Conservation (phyloP, 768 basidiomycete genomes). For the Russula earlei region DNA sequence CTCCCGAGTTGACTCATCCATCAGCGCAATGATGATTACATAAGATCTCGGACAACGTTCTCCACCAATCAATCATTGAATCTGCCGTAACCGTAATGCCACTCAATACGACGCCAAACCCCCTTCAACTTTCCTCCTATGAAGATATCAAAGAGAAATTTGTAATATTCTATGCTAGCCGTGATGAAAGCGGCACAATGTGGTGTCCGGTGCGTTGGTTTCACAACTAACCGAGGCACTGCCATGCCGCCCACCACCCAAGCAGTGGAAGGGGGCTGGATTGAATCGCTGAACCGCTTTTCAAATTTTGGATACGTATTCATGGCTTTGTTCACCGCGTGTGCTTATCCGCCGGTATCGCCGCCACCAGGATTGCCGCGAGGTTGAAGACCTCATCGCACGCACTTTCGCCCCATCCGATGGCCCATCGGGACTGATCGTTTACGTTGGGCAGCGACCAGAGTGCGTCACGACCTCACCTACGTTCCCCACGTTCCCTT, state of each 20-base stretch:
- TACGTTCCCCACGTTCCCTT: not conserved
- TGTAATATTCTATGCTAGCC: constrained; percentile 63
- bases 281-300: not conserved
- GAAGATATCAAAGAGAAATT: constrained; percentile 39
- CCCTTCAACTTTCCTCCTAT: constrained; percentile 33
- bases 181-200: constrained; percentile 43
- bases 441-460: constrained; percentile 57
- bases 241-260: not conserved
- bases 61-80: too few species aligned
- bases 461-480: constrained; percentile 37
- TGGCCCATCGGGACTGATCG: constrained; percentile 45
- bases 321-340: constrained; percentile 5
- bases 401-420: constrained; percentile 38
- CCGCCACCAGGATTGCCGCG: constrained; percentile 48
- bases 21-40: not conserved
- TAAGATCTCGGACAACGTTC: not conserved
- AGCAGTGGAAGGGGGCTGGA: not conserved
- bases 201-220: constrained; percentile 59
- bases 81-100: constrained; percentile 19
- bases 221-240: not conserved
- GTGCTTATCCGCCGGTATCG: constrained; percentile 6
- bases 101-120: constrained; percentile 22
- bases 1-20: too few species aligned
- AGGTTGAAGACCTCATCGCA: constrained; percentile 46
- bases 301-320: not conserved